Percentiles rank a stretch among this genome's conserved stretches.
Conservation (phyloP, 225 moss, liverwort and hornwort species). For the Sphagnum contortum region DNA sequence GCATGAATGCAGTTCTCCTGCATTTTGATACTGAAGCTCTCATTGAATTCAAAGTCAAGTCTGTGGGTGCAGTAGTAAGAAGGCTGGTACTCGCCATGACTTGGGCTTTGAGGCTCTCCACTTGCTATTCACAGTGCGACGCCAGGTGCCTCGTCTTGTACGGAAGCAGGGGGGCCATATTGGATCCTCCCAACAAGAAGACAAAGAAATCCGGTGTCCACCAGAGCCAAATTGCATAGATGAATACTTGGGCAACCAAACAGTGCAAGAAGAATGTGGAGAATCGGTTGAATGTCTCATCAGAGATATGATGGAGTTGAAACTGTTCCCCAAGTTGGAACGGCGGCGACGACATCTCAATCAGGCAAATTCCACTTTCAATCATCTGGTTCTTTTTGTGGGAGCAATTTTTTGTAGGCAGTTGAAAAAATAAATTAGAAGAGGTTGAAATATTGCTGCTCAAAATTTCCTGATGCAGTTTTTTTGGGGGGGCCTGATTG, state of each 20-base stretch:
- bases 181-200: constrained; percentile 12
- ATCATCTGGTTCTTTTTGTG: background rate
- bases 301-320: constrained; percentile 42
- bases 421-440: background rate
- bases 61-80: no score
- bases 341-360: constrained; percentile 52
- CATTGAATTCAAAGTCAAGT: no score
- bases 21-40: no score
- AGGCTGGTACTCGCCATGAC: no score
- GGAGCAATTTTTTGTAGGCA: background rate
- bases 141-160: constrained; percentile 56
- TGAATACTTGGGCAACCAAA: constrained; percentile 8
- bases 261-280: constrained; percentile 6
- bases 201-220: constrained; percentile 5
- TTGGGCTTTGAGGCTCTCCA: no score
- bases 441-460: background rate
- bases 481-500: background rate
- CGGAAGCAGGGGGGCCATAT: constrained; percentile 36
- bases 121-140: constrained; percentile 22
- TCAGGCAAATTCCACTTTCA: constrained; percentile 20
- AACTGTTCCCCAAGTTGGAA: constrained; percentile 58
- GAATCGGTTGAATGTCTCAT: constrained; percentile 23
- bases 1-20: no score
- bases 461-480: background rate
- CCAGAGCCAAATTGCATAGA: background rate